A percentile compares a stretch with the other conserved stretches of the same genome.
These are phyloP conservation scores for Rhizophagus prolifer DNA, from an alignment of 192 early-diverging fungal species.

Conservation along the genomic window DNA sequence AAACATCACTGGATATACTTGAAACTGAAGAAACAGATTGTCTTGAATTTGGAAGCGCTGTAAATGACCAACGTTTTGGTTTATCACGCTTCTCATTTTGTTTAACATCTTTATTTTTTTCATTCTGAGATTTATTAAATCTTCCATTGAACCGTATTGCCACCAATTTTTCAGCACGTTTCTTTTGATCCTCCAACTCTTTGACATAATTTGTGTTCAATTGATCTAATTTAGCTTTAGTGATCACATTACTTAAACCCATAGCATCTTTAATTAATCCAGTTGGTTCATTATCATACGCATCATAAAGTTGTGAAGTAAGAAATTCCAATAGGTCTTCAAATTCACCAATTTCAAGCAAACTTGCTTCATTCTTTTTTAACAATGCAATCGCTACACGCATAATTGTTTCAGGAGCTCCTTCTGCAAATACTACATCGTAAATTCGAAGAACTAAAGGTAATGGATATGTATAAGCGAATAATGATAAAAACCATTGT, in stretches of 20 bases:
- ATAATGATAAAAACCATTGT: constrained; percentile 96
- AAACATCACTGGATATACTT: not conserved
- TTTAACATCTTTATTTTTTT: constrained; percentile 19
- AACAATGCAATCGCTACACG: constrained; percentile 87
- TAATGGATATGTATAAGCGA: constrained; percentile 95
- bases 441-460: constrained; percentile 86
- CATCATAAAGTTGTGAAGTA: constrained; percentile 78
- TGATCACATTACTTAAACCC: constrained; percentile 63
- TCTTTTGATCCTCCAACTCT: constrained; percentile 53
- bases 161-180: constrained; percentile 46
- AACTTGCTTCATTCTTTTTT: constrained; percentile 69
- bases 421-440: constrained; percentile 91
- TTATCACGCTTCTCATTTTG: constrained; percentile 24
- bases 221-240: constrained; percentile 69
- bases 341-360: constrained; percentile 71
- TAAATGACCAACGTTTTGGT: constrained; percentile 27
- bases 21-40: not conserved
- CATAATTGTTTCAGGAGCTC: constrained; percentile 84
- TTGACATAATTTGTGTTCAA: constrained; percentile 61
- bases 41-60: not conserved
- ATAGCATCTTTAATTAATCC: constrained; percentile 80
- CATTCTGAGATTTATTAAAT: constrained; percentile 29
- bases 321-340: constrained; percentile 83
- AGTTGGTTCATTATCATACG: constrained; percentile 59
- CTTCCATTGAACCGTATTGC: constrained; percentile 49